Base-by-base conservation (phyloP, 2,329 filamentous ascomycete species). In the Blastomyces silverae region DNA sequence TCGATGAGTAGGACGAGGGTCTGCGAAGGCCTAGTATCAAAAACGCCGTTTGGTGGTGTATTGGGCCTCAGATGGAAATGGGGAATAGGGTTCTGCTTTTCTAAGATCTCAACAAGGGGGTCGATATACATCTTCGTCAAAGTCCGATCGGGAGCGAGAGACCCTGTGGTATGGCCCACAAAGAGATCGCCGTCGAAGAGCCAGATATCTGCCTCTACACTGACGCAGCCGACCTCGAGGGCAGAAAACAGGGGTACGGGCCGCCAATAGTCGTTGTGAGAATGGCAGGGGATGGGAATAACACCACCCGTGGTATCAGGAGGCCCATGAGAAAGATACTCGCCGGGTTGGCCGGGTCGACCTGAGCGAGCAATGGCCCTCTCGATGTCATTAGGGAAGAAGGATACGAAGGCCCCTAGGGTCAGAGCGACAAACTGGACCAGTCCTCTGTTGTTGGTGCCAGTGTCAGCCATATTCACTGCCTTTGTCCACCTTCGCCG, bases 191-290 rank as follows among this genome's bases (percentile, higher is more conserved):
- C 69, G 52, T 79, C 74, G 64, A 82, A 80, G 8, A 82, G 76
- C 82, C 83, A 85, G 42, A 85, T 80, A 66, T 85, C 83, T 2
- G 83, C 83, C 74, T 85, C 83, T 22, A 85, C 81, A 42, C 83
- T 78, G 15, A 80, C 79, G 70, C 83, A 85, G 55, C 83, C 83
- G 31, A 78, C 82, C 64, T 79, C 75, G 0, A 85, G 74, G 13
- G 83, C 83, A n/a, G 82, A 82, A 70, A 79, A 84, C 0, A 85
- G 76, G 0, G 83, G 83, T 0, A 83, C 76, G 1, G 75, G 76
- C 10, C 82, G 81, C 82, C 82, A 85, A 72, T 85, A 85, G 71
- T 85, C 83, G 69, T 85, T 85, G 69, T 85, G 83, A 2, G 82
- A 84, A 68, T 85, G 83, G 66, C 82, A 84, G 42, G 75, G 76